These are phyloP conservation scores for Anisogramma anomala DNA, from an alignment of 2,329 filamentous ascomycete species.

Conservation along the genomic window DNA sequence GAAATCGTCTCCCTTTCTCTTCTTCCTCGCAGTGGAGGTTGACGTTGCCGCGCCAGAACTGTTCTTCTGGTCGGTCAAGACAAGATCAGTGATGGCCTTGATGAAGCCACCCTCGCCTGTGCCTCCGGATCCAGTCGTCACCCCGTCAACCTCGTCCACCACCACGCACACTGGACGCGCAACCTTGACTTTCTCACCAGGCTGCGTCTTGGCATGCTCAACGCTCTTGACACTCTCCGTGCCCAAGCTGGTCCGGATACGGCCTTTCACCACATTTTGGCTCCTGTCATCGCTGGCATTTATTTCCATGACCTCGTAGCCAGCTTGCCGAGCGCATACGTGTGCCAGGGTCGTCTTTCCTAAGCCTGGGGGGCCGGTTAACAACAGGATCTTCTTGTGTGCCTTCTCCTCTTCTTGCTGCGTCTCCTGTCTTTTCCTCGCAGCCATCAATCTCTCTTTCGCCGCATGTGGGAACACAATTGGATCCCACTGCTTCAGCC, in stretches of 20 bases:
- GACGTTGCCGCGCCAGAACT: slow-evolving; percentile 21
- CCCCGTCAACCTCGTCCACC: slow-evolving; percentile 94
- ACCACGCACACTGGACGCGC: slow-evolving; percentile 85
- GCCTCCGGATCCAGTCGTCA: slow-evolving; percentile 65
- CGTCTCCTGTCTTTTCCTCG: slow-evolving; percentile 33
- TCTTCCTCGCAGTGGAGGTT: slow-evolving; percentile 33
- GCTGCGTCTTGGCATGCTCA: slow-evolving; percentile 39
- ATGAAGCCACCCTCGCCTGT: slow-evolving; percentile 89
- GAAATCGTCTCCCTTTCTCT: slow-evolving; percentile 77
- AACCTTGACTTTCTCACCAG: slow-evolving; percentile 43
- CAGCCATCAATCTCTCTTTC: slow-evolving; percentile 41
- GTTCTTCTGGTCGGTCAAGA: slow-evolving; percentile 79
- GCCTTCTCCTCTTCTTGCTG: slow-evolving; percentile 56
- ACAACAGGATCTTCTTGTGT: slow-evolving; percentile 76
- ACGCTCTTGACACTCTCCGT: slow-evolving; percentile 86
- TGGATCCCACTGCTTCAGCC: slow-evolving; percentile 90
- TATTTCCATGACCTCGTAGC: slow-evolving; percentile 93
- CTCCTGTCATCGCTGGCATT: slow-evolving; percentile 96
- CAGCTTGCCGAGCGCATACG: slow-evolving; percentile 88
- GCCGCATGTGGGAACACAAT: slow-evolving; percentile 75
- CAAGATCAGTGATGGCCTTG: slow-evolving; percentile 84
- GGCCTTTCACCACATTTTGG: slow-evolving; percentile 75
- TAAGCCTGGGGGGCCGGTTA: slow-evolving; percentile 84
- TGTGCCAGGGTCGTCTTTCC: slow-evolving; percentile 95
- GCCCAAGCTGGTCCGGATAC: slow-evolving; percentile 81